A percentile compares a stretch with the other conserved stretches of the same genome.
These are phyloP conservation scores for Endothia cerciana DNA, from an alignment of 2,329 filamentous ascomycete genomes.

Conservation along the genomic window DNA sequence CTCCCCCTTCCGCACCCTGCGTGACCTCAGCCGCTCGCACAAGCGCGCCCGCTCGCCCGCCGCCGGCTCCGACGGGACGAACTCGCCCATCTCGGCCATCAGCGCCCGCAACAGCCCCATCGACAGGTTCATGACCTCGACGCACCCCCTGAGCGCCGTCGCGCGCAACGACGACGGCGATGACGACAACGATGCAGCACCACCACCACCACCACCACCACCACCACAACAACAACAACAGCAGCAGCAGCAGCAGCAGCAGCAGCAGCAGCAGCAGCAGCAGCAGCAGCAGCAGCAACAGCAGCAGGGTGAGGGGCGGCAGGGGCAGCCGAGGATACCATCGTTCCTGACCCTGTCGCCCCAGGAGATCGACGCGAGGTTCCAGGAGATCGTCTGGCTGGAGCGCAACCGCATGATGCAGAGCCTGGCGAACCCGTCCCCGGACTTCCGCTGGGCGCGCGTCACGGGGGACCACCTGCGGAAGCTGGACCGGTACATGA, in stretches of 20 bases:
- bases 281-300: slow-evolving; percentile 11
- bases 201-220: neutral
- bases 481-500: slow-evolving; percentile 80
- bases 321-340: slow-evolving; percentile 38
- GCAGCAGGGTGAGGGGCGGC: slow-evolving; percentile 15
- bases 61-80: slow-evolving; percentile 30
- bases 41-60: slow-evolving; percentile 53
- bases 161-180: slow-evolving; percentile 23
- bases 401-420: slow-evolving; percentile 54
- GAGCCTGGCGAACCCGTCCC: slow-evolving; percentile 43
- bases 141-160: slow-evolving; percentile 15
- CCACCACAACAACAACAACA: neutral
- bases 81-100: slow-evolving; percentile 32
- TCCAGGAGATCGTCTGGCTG: slow-evolving; percentile 57
- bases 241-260: slow-evolving; percentile 15
- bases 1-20: slow-evolving; percentile 46
- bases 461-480: slow-evolving; percentile 59
- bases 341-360: slow-evolving; percentile 44
- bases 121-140: slow-evolving; percentile 31
- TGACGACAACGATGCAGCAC: neutral
- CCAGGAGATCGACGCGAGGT: slow-evolving; percentile 53
- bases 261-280: slow-evolving; percentile 24
- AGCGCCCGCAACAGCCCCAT: slow-evolving; percentile 39
- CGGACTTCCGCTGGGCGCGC: slow-evolving; percentile 50
- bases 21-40: slow-evolving; percentile 46